Base-by-base conservation (phyloP, 768 basidiomycete species). In the Tylopilus subfusipes region DNA sequence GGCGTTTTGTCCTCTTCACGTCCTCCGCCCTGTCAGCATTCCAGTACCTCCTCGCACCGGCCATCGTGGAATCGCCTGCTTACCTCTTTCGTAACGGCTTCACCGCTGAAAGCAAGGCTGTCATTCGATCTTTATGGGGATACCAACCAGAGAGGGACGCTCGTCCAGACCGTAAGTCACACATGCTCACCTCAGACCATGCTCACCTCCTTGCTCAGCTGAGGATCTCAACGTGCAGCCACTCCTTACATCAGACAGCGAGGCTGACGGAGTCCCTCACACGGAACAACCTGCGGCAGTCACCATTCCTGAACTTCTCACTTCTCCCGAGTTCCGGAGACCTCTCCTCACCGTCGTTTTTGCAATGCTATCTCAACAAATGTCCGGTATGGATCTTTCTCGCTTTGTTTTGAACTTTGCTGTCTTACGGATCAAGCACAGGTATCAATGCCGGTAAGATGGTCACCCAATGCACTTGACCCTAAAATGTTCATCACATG, bases 311-410 rank as follows among this genome's bases (percentile, higher is more conserved):
- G 74, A 84, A 52, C 72, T 86, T 24, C 65, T 84, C 65, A 60
- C 73, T 18, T 70, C 78, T 39, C 73, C 66, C 30, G 85, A 87
- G 57, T 71, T 89, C 27, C 76, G 82, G 40, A 76, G 69, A 53
- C 85, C 90, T 5, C 75, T 93, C 29, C 66, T 81, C 18, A 85
- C 85, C 39, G 77, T 90, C 7, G 81, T 81, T 55, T 80, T 84
- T 56, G 83, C 81, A 2, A 93, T 90, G 90, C 56, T 84, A 19
- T 81, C 83, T 25, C 90, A 93, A 59, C 91, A 93, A 67, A 47
- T 91, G 29, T 93, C 90, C 49, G 89, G 89, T 83, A 65, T 9
- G 63, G 13, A 30, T 29, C 19, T 34, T 1, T 46, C 62, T 56
- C 22, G n/a, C 8, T 27, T 45, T 53, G 29, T 42, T 38, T 36